A percentile compares a stretch with the other conserved stretches of the same genome.
These are phyloP conservation scores for Phytophthora cajani DNA, from an alignment of 352 stramenopile genomes.

Conservation along the genomic window DNA sequence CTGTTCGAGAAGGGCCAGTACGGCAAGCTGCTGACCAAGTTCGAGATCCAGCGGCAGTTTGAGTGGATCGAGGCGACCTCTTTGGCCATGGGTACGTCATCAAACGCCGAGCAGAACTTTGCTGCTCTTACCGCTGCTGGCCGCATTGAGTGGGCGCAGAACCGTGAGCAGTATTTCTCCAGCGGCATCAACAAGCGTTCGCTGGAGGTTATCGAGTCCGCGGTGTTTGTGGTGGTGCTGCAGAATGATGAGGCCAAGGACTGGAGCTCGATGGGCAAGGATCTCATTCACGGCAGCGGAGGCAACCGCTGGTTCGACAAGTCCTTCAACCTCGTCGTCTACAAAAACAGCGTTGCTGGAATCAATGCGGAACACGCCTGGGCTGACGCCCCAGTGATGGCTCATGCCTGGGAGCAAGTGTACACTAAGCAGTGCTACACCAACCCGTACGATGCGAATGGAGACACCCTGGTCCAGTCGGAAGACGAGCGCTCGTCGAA, in stretches of 20 bases:
- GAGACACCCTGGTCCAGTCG: constrained; percentile 45
- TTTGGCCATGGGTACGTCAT: constrained; percentile 39
- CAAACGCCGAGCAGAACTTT: constrained; percentile 61
- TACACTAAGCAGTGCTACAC: constrained; percentile 66
- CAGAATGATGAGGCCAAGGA: constrained; percentile 66
- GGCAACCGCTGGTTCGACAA: constrained; percentile 98
- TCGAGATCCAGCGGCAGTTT: constrained; percentile 84
- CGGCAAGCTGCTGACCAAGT: constrained; percentile 74
- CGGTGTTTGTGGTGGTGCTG: constrained; percentile 80
- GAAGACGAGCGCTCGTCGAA: constrained; percentile 58
- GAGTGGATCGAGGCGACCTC: constrained; percentile 71
- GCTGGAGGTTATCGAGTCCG: constrained; percentile 76
- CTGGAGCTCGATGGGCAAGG: constrained; percentile 74
- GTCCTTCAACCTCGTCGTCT: constrained; percentile 95
- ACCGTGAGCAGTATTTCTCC: constrained; percentile 88
- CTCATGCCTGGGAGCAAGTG: constrained; percentile 84
- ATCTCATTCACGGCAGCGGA: constrained; percentile 87
- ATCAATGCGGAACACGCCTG: constrained; percentile 96
- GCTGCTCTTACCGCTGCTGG: constrained; percentile 81
- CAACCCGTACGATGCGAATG: constrained; percentile 64
- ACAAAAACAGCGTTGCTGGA: constrained; percentile 94
- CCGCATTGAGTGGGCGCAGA: constrained; percentile 90
- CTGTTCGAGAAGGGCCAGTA: constrained; percentile 84
- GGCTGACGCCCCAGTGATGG: constrained; percentile 90
- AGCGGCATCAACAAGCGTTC: constrained; percentile 90